Percentiles rank a stretch among this genome's conserved stretches.
Evolutionary conservation across 225 moss, liverwort and hornwort species (phyloP).

Genomic region (Polytrichum formosum): DNA sequence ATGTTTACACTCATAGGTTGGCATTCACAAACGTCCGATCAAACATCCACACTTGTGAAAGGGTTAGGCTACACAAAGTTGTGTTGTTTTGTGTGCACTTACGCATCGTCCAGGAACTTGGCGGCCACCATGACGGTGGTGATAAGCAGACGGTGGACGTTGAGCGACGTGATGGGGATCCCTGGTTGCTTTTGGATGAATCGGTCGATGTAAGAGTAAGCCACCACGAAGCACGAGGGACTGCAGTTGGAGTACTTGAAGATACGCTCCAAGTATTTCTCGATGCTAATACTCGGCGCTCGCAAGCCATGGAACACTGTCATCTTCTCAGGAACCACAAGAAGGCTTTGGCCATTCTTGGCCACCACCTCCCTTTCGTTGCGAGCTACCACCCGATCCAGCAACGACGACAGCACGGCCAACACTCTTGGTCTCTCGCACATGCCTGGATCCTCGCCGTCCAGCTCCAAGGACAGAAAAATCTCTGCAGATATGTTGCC

Average conservation of each 20-base stretch:
- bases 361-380: slow-evolving; percentile 44
- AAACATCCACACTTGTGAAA: too few species aligned
- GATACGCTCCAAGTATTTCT: slow-evolving; percentile 54
- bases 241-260: slow-evolving; percentile 64
- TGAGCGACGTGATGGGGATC: slow-evolving; percentile 52
- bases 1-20: background rate
- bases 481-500: slow-evolving; percentile 22
- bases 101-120: slow-evolving; percentile 62
- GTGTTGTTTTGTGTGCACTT: slow-evolving; percentile 6
- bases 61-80: too few species aligned
- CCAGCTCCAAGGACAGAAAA: slow-evolving; percentile 41
- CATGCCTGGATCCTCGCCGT: slow-evolving; percentile 31
- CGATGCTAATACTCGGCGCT: slow-evolving; percentile 55
- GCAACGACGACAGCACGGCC: slow-evolving; percentile 40
- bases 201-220: slow-evolving; percentile 56
- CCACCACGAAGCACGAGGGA: slow-evolving; percentile 56
- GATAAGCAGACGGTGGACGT: slow-evolving; percentile 49
- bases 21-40: too few species aligned
- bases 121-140: slow-evolving; percentile 64
- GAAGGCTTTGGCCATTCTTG: slow-evolving; percentile 19
- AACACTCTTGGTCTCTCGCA: slow-evolving; percentile 49
- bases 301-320: slow-evolving; percentile 56
- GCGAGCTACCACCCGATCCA: slow-evolving; percentile 46
- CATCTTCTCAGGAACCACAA: slow-evolving; percentile 38
- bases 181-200: slow-evolving; percentile 49